phyloP scores from a whole-genome alignment of 805 yeast genomes.

The Dipodascopsis tothii region DNA sequence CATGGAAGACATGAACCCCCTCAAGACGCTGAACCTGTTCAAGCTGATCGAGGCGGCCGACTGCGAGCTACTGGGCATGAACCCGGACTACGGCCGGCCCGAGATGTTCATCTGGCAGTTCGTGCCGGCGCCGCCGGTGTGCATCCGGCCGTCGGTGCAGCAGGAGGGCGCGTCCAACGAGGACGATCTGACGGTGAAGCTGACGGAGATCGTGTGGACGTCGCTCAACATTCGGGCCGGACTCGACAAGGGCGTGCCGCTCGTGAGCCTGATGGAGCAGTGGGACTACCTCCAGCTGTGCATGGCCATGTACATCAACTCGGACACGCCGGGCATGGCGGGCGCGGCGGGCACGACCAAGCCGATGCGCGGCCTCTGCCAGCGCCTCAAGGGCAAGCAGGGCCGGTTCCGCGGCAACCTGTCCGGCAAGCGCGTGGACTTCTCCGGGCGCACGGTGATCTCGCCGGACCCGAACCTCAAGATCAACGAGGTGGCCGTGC shows the following conservation, averaged over 20 bases:
- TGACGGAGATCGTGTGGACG: slow-evolving; percentile 95
- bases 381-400: slow-evolving; percentile 94
- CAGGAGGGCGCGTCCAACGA: slow-evolving; percentile 88
- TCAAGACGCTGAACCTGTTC: slow-evolving; percentile 79
- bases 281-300: slow-evolving; percentile 96
- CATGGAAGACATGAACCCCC: slow-evolving; percentile 88
- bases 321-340: slow-evolving; percentile 78
- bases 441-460: slow-evolving; percentile 95
- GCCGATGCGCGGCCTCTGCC: slow-evolving; percentile 93
- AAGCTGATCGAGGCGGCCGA: slow-evolving; percentile 79
- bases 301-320: slow-evolving; percentile 94
- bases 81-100: slow-evolving; percentile 83
- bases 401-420: slow-evolving; percentile 97
- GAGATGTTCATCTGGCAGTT: slow-evolving; percentile 96
- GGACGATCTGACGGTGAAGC: slow-evolving; percentile 91
- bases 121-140: slow-evolving; percentile 97
- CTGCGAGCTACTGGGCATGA: slow-evolving; percentile 87
- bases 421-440: slow-evolving; percentile 97
- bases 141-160: slow-evolving; percentile 97
- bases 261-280: slow-evolving; percentile 92
- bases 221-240: slow-evolving; percentile 92
- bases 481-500: slow-evolving; percentile 97
- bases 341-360: slow-evolving; percentile 40
- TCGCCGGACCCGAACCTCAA: slow-evolving; percentile 95
- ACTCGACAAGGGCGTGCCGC: slow-evolving; percentile 86